These are phyloP conservation scores for Phytopythium mirpurense DNA, from an alignment of 352 stramenopile species.

Conservation along the genomic window DNA sequence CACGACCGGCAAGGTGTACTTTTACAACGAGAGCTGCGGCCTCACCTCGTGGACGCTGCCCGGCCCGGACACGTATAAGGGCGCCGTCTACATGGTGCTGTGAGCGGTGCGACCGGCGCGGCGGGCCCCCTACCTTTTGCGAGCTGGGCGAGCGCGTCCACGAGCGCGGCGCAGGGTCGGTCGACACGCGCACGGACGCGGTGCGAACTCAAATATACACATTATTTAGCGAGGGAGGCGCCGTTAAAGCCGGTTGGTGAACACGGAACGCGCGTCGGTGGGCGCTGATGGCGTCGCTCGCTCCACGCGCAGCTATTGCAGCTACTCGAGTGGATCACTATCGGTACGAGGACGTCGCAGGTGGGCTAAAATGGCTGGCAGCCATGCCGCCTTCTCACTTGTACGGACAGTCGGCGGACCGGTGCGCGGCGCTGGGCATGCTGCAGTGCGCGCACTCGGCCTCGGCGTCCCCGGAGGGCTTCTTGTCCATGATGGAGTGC, in stretches of 20 bases:
- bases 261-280: neutral
- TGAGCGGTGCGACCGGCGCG: conserved; percentile 19
- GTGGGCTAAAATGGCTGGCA: too few species aligned
- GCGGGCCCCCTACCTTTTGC: too few species aligned
- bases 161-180: too few species aligned
- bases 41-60: conserved; percentile 77
- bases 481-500: conserved; percentile 48
- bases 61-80: conserved; percentile 42
- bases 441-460: conserved; percentile 41
- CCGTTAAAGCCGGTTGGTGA: neutral
- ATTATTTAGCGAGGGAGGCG: conserved; percentile 6
- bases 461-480: conserved; percentile 27
- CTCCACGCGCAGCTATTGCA: too few species aligned
- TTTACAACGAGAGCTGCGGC: conserved; percentile 73
- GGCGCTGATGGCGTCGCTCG: neutral
- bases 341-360: too few species aligned
- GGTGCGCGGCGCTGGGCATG: conserved; percentile 35
- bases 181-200: too few species aligned
- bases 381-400: conserved; percentile 13
- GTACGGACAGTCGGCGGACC: conserved; percentile 49
- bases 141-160: too few species aligned
- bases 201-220: conserved; percentile 8
- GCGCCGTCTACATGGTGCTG: conserved; percentile 71
- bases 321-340: too few species aligned
- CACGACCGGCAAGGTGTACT: conserved; percentile 78